These are phyloP conservation scores for Raffaelea deltoideospora DNA, from an alignment of 2,329 filamentous ascomycete genomes.

Conservation along the genomic window DNA sequence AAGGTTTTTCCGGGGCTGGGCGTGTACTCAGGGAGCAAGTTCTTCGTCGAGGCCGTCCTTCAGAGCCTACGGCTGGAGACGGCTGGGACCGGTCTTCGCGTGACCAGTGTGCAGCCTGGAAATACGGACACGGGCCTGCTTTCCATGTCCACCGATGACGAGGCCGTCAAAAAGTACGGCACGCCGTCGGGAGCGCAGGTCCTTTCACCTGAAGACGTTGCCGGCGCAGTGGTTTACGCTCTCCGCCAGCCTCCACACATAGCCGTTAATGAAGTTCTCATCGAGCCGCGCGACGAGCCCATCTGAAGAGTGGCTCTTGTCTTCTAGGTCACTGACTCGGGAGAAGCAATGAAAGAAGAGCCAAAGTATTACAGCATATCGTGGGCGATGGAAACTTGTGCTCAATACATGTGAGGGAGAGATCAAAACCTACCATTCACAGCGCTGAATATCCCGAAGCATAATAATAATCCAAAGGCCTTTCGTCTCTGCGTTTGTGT, in stretches of 20 bases:
- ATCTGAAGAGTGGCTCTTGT: slow-evolving; percentile 39
- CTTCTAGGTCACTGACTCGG: too few species aligned
- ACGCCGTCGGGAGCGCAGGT: slow-evolving; percentile 62
- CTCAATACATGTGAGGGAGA: too few species aligned
- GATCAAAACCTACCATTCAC: too few species aligned
- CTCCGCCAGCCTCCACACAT: slow-evolving; percentile 61
- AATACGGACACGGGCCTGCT: slow-evolving; percentile 62
- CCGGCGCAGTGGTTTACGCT: slow-evolving; percentile 57
- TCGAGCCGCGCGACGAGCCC: slow-evolving; percentile 63
- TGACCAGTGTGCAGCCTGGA: slow-evolving; percentile 63
- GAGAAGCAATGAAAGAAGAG: too few species aligned
- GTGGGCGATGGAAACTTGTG: too few species aligned
- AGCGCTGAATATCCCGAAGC: too few species aligned
- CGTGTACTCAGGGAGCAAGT: slow-evolving; percentile 71
- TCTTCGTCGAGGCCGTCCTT: slow-evolving; percentile 74
- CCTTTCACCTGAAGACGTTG: slow-evolving; percentile 58
- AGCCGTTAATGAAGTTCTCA: slow-evolving; percentile 65
- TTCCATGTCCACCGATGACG: slow-evolving; percentile 58
- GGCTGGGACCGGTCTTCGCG: slow-evolving; percentile 54
- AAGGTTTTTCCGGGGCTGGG: slow-evolving; percentile 72
- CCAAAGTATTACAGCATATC: too few species aligned
- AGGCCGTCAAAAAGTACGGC: slow-evolving; percentile 66
- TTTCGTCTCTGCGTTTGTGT: too few species aligned
- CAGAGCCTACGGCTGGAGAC: slow-evolving; percentile 63
- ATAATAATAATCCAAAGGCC: too few species aligned